Evolutionary conservation across 2,329 filamentous ascomycete genomes (phyloP), one percentile per base, ranked within the genome.

Genomic region (Blastomyces silverae): DNA sequence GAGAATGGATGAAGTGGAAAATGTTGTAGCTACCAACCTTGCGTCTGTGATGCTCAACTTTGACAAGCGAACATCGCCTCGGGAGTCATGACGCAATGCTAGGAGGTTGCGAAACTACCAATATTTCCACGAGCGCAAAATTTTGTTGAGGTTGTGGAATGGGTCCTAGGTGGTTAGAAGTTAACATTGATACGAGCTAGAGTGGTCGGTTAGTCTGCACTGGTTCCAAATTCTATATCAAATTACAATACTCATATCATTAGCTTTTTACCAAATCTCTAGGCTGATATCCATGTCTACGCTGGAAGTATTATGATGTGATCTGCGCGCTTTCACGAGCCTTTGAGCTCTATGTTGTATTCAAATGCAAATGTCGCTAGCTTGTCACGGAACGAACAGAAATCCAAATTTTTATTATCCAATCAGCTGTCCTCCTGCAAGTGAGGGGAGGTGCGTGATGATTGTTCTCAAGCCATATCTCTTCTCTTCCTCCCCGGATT

Each of bases 1-100:
- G 13, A 59, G 37, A 22, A 25, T 59, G 37, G 56, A 28, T 28
- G 34, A 59, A 77, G 64, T 76, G 13, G 55, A 39, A 39, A 57
- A 57, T 39, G 55, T 57, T 11, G 55, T 57, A 25, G 55, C 55
- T 20, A 37, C 28, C 17, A 57, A 57, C 1, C 55, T 57, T 17
- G 55, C 55, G 22, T 34, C 55, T 3, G 10, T 39, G 3, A 28
- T 57, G 6, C 17, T 39, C 3, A 34, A 39, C 20, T 3, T 6
- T 57, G 55, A 57, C n/a, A n/a, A 39, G 17, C 55, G 17, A 17
- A 31, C 8, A 37, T n/a, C 55, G 5, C 2, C 55, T 15, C 55
- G 22, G 20, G 22, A 57, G 17, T 11, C 55, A 57, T 57, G 55
- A 57, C 20, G 4, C 4, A 20, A 34, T 34, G 10, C 20, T 56